Conservation (phyloP, 1,284 basidiomycete species). For the Flammula alnicola region DNA sequence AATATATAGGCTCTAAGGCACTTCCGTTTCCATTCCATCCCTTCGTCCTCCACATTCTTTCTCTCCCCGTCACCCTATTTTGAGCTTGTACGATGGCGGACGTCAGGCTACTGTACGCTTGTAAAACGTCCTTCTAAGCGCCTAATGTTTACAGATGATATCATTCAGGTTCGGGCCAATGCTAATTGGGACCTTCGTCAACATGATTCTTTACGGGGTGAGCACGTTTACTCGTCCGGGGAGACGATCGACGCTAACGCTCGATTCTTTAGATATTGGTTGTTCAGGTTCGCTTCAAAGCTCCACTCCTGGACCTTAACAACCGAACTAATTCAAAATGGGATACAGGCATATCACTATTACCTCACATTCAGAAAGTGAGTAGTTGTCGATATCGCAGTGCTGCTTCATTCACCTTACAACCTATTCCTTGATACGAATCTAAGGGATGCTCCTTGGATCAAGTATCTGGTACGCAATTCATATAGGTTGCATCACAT, state of each 20-base stretch:
- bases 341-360: conserved; percentile 38
- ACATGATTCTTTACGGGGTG: conserved; percentile 54
- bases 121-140: background rate
- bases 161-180: conserved; percentile 45
- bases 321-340: too few species aligned
- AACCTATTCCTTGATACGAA: background rate
- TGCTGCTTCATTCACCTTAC: conserved; percentile 1
- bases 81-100: conserved; percentile 12
- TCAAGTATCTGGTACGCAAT: conserved; percentile 42
- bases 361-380: conserved; percentile 38
- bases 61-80: background rate
- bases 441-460: conserved; percentile 47
- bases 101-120: conserved; percentile 19
- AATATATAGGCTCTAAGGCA: conserved; percentile 2
- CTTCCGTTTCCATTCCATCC: background rate
- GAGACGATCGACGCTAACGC: background rate
- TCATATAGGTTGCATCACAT: background rate
- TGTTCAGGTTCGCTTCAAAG: conserved; percentile 34
- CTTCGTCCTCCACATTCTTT: background rate
- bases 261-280: conserved; percentile 35
- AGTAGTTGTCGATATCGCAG: conserved; percentile 13
- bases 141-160: background rate
- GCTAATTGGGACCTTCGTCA: conserved; percentile 47
- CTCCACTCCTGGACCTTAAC: conserved; percentile 2
- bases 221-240: conserved; percentile 13